phyloP scores from a whole-genome alignment of 2,329 filamentous ascomycete species.

The Penicillium corylophilum region DNA sequence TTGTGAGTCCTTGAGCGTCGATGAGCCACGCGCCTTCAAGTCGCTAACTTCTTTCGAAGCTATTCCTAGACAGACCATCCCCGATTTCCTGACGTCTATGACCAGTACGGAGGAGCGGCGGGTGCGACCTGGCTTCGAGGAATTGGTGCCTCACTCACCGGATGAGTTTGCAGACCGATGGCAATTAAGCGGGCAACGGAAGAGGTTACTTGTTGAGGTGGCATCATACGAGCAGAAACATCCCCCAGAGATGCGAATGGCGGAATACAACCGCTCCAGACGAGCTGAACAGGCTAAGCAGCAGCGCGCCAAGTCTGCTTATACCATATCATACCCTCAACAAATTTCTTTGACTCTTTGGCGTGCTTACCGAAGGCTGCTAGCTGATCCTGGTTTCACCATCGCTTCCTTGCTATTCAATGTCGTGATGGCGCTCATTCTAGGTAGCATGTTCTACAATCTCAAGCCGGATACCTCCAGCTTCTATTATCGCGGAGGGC shows the following conservation, averaged over 20 bases:
- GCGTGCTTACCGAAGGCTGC: constrained; percentile 73
- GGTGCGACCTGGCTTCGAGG: constrained; percentile 58
- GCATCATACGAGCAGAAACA: constrained; percentile 39
- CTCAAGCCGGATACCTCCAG: constrained; percentile 62
- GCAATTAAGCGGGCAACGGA: constrained; percentile 52
- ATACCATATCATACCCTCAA: constrained; percentile 72
- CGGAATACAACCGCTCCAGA: constrained; percentile 36
- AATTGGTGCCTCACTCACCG: constrained; percentile 62
- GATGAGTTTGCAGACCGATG: constrained; percentile 64
- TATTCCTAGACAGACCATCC: constrained; percentile 64
- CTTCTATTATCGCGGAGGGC: constrained; percentile 73
- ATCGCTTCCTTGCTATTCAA: constrained; percentile 66
- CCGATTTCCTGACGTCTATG: constrained; percentile 68
- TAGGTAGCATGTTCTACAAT: constrained; percentile 77
- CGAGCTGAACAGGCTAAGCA: constrained; percentile 41
- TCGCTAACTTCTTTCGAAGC: no score
- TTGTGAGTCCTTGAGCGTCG: no score
- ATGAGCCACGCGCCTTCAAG: no score
- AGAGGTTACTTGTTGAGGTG: constrained; percentile 40
- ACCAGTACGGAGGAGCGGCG: constrained; percentile 63
- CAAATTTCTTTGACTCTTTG: constrained; percentile 77
- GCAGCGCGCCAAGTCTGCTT: constrained; percentile 68
- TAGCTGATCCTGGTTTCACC: constrained; percentile 71
- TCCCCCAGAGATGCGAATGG: constrained; percentile 33
- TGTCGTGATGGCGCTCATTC: constrained; percentile 69